Evolutionary conservation across 108 stramenopile species (phyloP), one percentile per base, ranked within the genome.

Genomic region (Schizochytrium sp.): DNA sequence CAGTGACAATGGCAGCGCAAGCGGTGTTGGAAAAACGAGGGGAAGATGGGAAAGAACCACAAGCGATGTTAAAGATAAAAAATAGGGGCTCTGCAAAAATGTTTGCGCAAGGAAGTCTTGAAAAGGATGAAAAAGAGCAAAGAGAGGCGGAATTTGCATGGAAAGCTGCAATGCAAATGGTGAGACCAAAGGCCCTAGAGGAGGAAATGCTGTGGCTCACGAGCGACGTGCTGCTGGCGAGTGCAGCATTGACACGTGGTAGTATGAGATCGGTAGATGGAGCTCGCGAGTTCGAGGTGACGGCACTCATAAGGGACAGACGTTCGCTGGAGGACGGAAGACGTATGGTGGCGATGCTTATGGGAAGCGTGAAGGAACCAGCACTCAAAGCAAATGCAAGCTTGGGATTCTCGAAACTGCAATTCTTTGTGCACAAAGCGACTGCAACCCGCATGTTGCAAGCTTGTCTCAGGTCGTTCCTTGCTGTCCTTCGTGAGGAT

Each of bases 291-390:
- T 44, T 69, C 28, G 64, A 69, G 8, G 5, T 44, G 8, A 7
- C 19, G 10, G 64, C 64, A 8, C 64, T 69, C 64, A 7, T 69
- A 7, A 12, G 64, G 19, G 64, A 69, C 28, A 38, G 64, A 7
- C 64, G 64, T 8, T 69, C 64, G 42, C 28, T 69, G 64, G 64
- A 7, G 12, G 64, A 69, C 64, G 40, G 64, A 38, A 10, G 64
- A 0, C 7, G 15, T 7, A 12, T 69, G 12, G 64, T 69, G 10
- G 64, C 5, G 42, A 8, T 38, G 15, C 64, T 69, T 44, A 38
- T 69, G 1, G 64, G 44, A 44, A 38, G 19, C 1, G 5, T 69
- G 10, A 44, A 69, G 10, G 12, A 44, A 8, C 19, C 10, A 7
- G 64, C 15, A 7, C 8, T 69, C 28, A 38, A 15, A 13, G 0